A percentile compares a stretch with the other conserved stretches of the same genome.
phyloP scores from a whole-genome alignment of 345 rosid species.

The Geranium brycei region DNA sequence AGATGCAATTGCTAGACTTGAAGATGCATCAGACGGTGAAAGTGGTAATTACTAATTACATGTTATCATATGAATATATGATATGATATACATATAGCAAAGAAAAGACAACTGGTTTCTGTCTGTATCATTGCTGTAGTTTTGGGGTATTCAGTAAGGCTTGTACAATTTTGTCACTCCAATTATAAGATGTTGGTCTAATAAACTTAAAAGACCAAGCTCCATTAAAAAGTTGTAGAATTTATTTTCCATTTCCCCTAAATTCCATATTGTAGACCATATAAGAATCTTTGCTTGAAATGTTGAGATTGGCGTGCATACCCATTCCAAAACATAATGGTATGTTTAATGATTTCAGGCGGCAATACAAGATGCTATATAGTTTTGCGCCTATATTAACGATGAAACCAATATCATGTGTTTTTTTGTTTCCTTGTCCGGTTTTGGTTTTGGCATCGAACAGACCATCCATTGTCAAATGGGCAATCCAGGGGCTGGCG shows the following conservation, averaged over 20 bases:
- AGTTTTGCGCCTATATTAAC: conserved; percentile 1
- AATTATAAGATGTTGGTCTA: neutral
- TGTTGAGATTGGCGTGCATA: neutral
- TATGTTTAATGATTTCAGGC: neutral
- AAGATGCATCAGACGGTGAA: conserved; percentile 93
- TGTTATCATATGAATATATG: conserved; percentile 20
- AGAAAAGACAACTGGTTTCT: conserved; percentile 11
- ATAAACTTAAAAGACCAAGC: neutral
- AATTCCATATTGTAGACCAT: neutral
- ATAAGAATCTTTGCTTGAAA: neutral
- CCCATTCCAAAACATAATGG: neutral
- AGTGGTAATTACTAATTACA: conserved; percentile 79
- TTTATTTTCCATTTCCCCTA: neutral
- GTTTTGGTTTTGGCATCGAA: conserved; percentile 17
- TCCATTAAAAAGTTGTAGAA: neutral
- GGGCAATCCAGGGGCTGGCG: conserved; percentile 23
- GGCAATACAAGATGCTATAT: neutral
- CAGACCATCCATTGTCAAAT: conserved; percentile 27
- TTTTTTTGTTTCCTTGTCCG: neutral
- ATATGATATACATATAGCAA: conserved; percentile 9
- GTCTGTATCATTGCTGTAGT: conserved; percentile 12
- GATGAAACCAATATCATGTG: conserved; percentile 9
- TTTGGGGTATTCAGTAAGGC: conserved; percentile 16
- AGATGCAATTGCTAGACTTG: conserved; percentile 80
- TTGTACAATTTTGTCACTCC: conserved; percentile 9